A percentile compares a stretch with the other conserved stretches of the same genome.
These are phyloP conservation scores for Pythium catenulatum DNA, from an alignment of 352 stramenopile species.

Conservation along the genomic window DNA sequence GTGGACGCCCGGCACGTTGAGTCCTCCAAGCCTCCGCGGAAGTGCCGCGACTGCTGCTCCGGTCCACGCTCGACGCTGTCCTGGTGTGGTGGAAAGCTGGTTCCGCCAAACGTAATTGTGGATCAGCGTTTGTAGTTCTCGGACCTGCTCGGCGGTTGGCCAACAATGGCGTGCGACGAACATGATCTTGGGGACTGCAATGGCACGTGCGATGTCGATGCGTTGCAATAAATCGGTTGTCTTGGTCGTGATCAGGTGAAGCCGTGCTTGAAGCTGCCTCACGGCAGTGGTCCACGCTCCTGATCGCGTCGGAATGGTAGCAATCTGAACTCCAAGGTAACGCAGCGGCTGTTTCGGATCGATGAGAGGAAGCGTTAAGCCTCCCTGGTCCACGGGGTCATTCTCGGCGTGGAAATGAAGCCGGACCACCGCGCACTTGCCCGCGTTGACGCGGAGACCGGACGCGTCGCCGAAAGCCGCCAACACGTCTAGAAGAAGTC, in stretches of 20 bases:
- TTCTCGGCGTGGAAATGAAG: too few relatives aligned
- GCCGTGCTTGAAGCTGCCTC: conserved; percentile 8
- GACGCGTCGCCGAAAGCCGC: background rate
- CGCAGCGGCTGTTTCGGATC: too few relatives aligned
- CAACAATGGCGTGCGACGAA: background rate
- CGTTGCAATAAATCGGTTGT: conserved; percentile 23
- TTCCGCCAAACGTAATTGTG: background rate
- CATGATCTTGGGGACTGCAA: conserved; percentile 28
- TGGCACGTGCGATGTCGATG: background rate
- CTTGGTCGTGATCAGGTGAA: conserved; percentile 20
- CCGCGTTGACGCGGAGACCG: background rate
- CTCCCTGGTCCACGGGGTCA: too few relatives aligned
- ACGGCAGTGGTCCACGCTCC: background rate
- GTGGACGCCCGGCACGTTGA: too few relatives aligned
- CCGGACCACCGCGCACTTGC: too few relatives aligned
- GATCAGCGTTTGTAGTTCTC: background rate
- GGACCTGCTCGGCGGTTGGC: background rate
- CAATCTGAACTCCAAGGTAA: too few relatives aligned
- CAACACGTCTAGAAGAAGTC: background rate
- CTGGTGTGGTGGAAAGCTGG: background rate
- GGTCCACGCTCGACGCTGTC: background rate
- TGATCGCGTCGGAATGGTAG: background rate
- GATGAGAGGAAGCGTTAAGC: too few relatives aligned
- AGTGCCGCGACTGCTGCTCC: too few relatives aligned
- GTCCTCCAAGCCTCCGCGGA: too few relatives aligned